Evolutionary conservation across 805 yeast species (phyloP), one percentile per base, ranked within the genome.

Genomic region (Schizosaccharomyces japonicus): DNA sequence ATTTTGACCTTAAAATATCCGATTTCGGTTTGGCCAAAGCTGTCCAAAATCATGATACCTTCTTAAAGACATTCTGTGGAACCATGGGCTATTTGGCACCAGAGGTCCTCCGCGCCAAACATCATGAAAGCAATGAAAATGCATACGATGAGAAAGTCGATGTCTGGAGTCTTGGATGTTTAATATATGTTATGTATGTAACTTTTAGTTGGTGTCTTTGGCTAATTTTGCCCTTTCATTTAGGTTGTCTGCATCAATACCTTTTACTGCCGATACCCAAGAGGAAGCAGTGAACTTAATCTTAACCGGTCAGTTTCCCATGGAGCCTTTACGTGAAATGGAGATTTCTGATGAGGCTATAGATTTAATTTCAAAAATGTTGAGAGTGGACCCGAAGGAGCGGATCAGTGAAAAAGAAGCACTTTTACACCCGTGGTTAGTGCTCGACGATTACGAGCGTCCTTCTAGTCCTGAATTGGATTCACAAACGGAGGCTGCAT

Each of bases 1-100:
- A 83, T 57, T 90, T 85, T 3, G 60, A 75, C 15, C 78, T 90
- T n/a, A 90, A 90, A 58, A 80, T 90, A 34, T 81, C 95, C 2
- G 99, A 90, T 63, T 90, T 90, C 63, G 99, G 99, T 0, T 66
- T 90, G 42, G 98, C 98, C 0, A 90, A 90, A 61, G 76, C 83
- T 26, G 76, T 84, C 52, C 90, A 79, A 50, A 30, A 21, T 8
- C 7, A 10, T 4, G 46, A 28, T 13, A 75, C 94, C 1, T 75
- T 80, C 52, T 78, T 90, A 80, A 85, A 83, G 59, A 87, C 99
- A 0, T 90, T 90, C 56, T 90, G 99, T 63, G 99, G 99, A 1
- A 90, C 99, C 0, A 61, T 90, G 52, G 95, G 96, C 1, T 90
- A 90, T 57, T 79, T 90, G 46, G 98, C 99, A 0, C 99, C 99